Base-by-base conservation (phyloP, 2,329 filamentous ascomycete genomes). In the Trichoderma cornu-damae region DNA sequence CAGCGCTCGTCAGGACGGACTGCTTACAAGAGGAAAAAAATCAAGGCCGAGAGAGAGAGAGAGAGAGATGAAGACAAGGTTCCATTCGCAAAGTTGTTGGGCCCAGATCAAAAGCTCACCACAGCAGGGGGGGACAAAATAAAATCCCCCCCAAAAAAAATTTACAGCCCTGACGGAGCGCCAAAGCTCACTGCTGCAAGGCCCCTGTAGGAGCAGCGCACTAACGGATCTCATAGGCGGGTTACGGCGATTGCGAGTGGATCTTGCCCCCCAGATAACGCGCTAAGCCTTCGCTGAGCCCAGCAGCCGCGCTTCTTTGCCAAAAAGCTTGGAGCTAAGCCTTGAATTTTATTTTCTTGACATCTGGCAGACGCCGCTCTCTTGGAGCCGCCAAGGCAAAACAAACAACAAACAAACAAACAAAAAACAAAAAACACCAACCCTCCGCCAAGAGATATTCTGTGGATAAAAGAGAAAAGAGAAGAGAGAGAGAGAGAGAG, bases 231-330 rank as follows among this genome's bases (percentile, higher is more conserved):
- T 38, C 46, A 55, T 24, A 44, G 53, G 53, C 35, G 53, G 53
- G 53, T n/a, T 28, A 51, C 56, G 42, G 56, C 49, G 42, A 51
- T 46, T 42, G 26, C 16, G 42, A 24, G 48, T 53, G 49, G 56
- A 28, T 16, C 49, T 34, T 48, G 48, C 44, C 46, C 52, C 52
- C 49, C 48, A 47, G 56, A 48, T 40, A 44, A 58, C 56, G 56
- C 56, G 56, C 56, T 58, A 58, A 44, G 43, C 28, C 38, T 47
- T 38, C 35, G 55, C 30, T 56, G 42, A 37, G 28, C 44, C 32
- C 52, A 47, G 20, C 42, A 55, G 53, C 58, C 58, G 58, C 58
- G 58, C 58, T 59, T 59, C 52, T 54, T 59, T 47, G 53, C 58
- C n/a, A n/a, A 57, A 44, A 46, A 44, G 58, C 52, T 57, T 59